Evolutionary conservation across 768 basidiomycete species (phyloP), one percentile per base, ranked within the genome.

Genomic region (Phaeotremella skinneri): DNA sequence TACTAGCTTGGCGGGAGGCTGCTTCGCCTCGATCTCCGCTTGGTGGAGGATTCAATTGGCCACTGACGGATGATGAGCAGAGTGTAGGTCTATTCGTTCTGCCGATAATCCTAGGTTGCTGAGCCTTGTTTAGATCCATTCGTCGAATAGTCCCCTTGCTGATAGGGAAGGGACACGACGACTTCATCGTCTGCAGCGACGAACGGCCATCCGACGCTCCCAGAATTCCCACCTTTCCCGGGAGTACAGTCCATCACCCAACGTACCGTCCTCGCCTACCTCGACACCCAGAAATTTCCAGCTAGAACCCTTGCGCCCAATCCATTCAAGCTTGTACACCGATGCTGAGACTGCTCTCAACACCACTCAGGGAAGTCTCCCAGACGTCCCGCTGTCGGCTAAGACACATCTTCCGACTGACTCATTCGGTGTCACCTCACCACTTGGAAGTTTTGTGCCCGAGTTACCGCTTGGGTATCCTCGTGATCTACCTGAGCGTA

Each of bases 311-410:
- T 37, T 17, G 7, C 34, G 17, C 17, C 34, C 34, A 7, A 7
- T 37, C 34, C 34, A 37, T 37, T 37, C 34, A 17, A 37, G 9
- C 7, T 37, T 37, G 34, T 17, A 37, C 17, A 17, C 7, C 34
- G 34, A 17, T 37, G 9, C 17, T 37, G n/a, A n/a, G n/a, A 7
- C 34, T 7, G 34, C 9, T 37, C 17, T 37, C 34, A 37, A 7
- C 9, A 37, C 56, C 2, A 21, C 23, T 1, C 37, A 25, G 1
- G 41, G 48, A 21, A 51, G 47, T 17, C 34, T 17, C 9, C 58
- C 50, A 6, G 58, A 59, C 26, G 43, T 31, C 29, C 52, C 50
- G 2, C 42, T 41, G 4, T 53, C 50, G 2, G 57, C 51, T 3
- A 39, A 47, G 17, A 53, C 51, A 2, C 42, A 30, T 34, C 27